These are phyloP conservation scores for Fraxinus pennsylvanica DNA, from an alignment of 257 asterid genomes.

Conservation along the genomic window DNA sequence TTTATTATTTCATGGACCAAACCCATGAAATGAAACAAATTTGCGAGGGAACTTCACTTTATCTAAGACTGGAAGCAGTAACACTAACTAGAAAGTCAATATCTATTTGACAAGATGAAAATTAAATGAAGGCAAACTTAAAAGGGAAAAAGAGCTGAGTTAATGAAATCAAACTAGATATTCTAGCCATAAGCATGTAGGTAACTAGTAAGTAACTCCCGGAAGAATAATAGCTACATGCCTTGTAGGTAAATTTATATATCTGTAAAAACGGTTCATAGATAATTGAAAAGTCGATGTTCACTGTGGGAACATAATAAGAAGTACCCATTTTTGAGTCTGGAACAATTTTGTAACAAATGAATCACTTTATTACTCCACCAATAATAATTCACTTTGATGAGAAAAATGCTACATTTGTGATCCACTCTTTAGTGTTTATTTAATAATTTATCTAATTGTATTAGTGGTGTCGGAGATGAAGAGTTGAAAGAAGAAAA, in stretches of 20 bases:
- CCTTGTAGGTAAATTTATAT: too few relatives aligned
- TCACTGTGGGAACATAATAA: background rate
- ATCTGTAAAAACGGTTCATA: too few relatives aligned
- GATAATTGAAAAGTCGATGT: too few relatives aligned
- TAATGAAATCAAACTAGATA: slow-evolving; percentile 16
- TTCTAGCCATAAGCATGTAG: background rate
- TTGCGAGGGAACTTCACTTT: slow-evolving; percentile 1
- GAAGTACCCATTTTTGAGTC: background rate
- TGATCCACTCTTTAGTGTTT: too few relatives aligned
- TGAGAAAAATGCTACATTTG: background rate
- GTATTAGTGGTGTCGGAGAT: too few relatives aligned
- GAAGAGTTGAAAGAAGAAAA: too few relatives aligned
- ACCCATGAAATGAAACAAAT: background rate
- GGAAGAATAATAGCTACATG: too few relatives aligned
- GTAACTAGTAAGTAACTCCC: background rate
- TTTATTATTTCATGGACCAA: slow-evolving; percentile 1
- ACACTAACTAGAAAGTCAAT: background rate
- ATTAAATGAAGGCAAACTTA: background rate
- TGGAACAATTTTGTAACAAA: background rate
- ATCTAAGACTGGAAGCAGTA: slow-evolving; percentile 18
- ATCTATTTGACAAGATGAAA: slow-evolving; percentile 10
- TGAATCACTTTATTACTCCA: too few relatives aligned
- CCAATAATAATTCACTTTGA: background rate
- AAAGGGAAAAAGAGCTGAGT: background rate
- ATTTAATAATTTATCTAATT: too few relatives aligned